Evolutionary conservation across 345 rosid species (phyloP), one percentile per base, ranked within the genome.

Genomic region (Ricinus communis): DNA sequence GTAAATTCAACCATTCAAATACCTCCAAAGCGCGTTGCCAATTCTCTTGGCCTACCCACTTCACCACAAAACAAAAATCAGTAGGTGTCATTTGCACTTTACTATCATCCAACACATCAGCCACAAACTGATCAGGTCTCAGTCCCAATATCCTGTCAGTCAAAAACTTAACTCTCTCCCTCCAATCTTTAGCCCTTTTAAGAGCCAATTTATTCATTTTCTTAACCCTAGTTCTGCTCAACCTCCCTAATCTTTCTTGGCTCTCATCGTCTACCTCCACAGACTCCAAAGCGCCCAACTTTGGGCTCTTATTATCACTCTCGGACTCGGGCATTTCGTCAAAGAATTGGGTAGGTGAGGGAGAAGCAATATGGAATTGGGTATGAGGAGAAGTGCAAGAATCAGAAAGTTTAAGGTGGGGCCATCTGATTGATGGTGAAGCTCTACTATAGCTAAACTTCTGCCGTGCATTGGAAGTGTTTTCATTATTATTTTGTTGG

Each of bases 1-100:
- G 83, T 79, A 90, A 82, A 85, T 91, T 90, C 78, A 94, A 83
- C 99, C 99, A 94, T 76, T 91, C 97, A 31, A 90, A 94, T 45
- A 94, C 93, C 85, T 91, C 97, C 52, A 91, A 69, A 8, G 93
- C 93, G 9, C 97, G 90, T n/a, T 91, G 92, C 99, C 99, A 94
- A 77, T 73, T 91, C 76, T 70, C 83, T 53, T 82, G 86, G 16
- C 99, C 99, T 27, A 94, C 95, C 69, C 83, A 85, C 75, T 94
- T 94, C 56, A 91, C 97, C 28, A 90, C 90, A 74, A 87, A 87
- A 79, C 93, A 90, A 65, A 86, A 87, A 85, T 94, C 97, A 0
- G 93, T 87, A 0, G 98, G 97, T 27, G 97, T 90, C 98, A 94
- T 86, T 87, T 90, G 97, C 59, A 87, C 95, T 46, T 71, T 73